phyloP scores from a whole-genome alignment of 2,329 filamentous ascomycete genomes.

The Cercospora zeae-maydis region DNA sequence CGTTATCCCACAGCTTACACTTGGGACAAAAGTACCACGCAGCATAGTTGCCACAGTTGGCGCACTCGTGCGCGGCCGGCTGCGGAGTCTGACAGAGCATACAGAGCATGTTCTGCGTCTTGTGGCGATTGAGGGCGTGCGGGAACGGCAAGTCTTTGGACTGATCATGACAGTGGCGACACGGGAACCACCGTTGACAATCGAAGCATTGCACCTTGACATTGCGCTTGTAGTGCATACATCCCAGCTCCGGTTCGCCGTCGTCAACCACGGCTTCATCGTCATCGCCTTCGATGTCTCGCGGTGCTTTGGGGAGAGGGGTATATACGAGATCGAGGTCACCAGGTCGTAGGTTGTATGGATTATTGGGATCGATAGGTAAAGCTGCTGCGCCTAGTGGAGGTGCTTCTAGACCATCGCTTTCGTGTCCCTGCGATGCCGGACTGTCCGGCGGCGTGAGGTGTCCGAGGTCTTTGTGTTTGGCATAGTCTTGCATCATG shows the following conservation, averaged over 20 bases:
- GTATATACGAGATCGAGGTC: slow-evolving; percentile 37
- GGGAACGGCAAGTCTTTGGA: slow-evolving; percentile 55
- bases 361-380: slow-evolving; percentile 35
- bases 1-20: slow-evolving; percentile 97
- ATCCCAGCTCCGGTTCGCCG: slow-evolving; percentile 61
- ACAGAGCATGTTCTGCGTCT: slow-evolving; percentile 93
- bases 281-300: slow-evolving; percentile 40
- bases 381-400: slow-evolving; percentile 17
- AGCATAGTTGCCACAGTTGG: slow-evolving; percentile 69
- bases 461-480: slow-evolving; percentile 19
- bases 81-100: slow-evolving; percentile 92
- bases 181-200: slow-evolving; percentile 90
- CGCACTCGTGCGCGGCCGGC: slow-evolving; percentile 72
- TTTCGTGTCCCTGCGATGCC: slow-evolving; percentile 9
- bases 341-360: slow-evolving; percentile 34
- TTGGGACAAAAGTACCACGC: slow-evolving; percentile 91
- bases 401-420: slow-evolving; percentile 13
- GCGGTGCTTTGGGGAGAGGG: slow-evolving; percentile 28
- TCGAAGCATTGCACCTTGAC: slow-evolving; percentile 92
- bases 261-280: slow-evolving; percentile 36
- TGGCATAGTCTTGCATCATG: slow-evolving; percentile 49
- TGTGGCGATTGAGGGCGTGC: slow-evolving; percentile 66
- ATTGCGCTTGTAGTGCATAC: slow-evolving; percentile 89
- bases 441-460: slow-evolving; percentile 12
- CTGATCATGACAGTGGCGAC: slow-evolving; percentile 92